Conservation (phyloP, 2,329 filamentous ascomycete genomes). For the Mycosphaerella arachidis region DNA sequence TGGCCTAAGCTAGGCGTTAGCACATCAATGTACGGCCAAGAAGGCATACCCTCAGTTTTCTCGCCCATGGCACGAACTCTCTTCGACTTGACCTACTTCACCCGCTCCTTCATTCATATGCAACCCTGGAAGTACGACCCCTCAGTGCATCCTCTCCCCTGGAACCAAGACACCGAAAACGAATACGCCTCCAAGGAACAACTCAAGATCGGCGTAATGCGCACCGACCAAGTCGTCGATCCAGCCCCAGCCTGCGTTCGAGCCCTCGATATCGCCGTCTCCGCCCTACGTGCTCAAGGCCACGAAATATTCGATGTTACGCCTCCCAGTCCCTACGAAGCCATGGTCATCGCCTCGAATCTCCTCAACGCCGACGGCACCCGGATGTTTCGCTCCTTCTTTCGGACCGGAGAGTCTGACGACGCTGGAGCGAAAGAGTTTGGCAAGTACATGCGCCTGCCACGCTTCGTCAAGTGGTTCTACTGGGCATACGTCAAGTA, state of each 20-base stretch:
- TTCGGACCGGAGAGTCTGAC: constrained; percentile 71
- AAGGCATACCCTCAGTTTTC: constrained; percentile 83
- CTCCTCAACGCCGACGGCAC: constrained; percentile 84
- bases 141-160: constrained; percentile 77
- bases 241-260: constrained; percentile 79
- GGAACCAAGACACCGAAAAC: constrained; percentile 62
- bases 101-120: constrained; percentile 70
- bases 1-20: constrained; percentile 82
- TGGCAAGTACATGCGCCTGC: constrained; percentile 66
- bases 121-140: constrained; percentile 86
- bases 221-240: constrained; percentile 69
- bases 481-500: constrained; percentile 90
- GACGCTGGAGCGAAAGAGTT: constrained; percentile 75
- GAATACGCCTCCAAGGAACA: constrained; percentile 58
- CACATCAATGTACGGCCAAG: constrained; percentile 89
- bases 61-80: constrained; percentile 88
- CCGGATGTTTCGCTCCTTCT: constrained; percentile 70
- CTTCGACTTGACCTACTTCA: constrained; percentile 79
- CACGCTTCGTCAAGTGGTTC: constrained; percentile 71
- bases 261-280: constrained; percentile 66
- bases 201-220: constrained; percentile 70
- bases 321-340: constrained; percentile 59
- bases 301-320: constrained; percentile 67
- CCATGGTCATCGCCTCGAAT: constrained; percentile 69
- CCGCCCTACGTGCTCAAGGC: constrained; percentile 64